Percentiles rank a stretch among this genome's conserved stretches.
Conservation (phyloP, 2,329 filamentous ascomycete species). For the Colletotrichum cuscutae region DNA sequence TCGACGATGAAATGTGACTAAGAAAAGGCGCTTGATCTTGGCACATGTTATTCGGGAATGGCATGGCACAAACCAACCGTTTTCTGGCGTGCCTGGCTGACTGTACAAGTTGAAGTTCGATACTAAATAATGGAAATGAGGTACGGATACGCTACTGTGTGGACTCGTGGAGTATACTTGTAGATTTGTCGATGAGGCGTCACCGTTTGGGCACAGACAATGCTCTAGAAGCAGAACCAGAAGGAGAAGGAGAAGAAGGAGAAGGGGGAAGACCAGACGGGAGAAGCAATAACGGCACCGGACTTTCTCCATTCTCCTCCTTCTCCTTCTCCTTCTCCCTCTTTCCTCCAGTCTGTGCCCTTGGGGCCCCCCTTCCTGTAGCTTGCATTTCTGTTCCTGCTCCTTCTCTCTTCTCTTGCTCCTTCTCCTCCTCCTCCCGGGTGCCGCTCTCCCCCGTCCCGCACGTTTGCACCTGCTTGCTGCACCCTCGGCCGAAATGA, state of each 20-base stretch:
- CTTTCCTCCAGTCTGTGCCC: background rate
- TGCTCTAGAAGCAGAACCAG: background rate
- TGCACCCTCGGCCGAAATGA: background rate
- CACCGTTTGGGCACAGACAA: background rate
- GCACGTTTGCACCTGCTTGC: background rate
- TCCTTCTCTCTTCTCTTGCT: background rate
- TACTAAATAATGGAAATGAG: background rate
- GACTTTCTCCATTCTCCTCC: background rate
- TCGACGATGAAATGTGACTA: conserved; percentile 5
- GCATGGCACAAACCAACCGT: background rate
- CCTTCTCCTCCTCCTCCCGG: background rate
- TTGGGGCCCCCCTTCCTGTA: too few species aligned
- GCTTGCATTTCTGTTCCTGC: background rate
- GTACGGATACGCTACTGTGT: background rate
- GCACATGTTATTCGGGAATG: background rate
- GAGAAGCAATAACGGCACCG: background rate
- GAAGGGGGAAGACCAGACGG: too few species aligned
- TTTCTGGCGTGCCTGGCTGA: background rate
- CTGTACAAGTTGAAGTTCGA: background rate
- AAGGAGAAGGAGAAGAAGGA: background rate
- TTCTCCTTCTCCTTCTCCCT: background rate
- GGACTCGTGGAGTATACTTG: background rate
- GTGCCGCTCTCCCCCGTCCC: background rate
- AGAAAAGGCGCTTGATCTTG: background rate
- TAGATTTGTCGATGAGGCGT: background rate